Evolutionary conservation across 2,329 filamentous ascomycete species (phyloP).

Genomic region (Pseudogymnoascus sp.): DNA sequence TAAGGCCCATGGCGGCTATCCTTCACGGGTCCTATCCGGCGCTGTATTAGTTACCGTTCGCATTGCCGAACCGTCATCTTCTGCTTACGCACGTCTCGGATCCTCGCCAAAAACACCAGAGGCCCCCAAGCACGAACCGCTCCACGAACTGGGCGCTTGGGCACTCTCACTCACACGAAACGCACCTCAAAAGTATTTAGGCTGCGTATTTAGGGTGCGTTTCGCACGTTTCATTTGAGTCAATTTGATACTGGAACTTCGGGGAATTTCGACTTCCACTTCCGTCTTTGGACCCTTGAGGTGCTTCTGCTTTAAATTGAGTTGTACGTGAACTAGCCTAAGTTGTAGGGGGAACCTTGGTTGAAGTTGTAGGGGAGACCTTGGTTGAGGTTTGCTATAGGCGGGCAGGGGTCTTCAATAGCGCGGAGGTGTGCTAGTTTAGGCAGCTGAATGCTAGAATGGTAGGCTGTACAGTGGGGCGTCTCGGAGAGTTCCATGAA

Average conservation of each 20-base stretch:
- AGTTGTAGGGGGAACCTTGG: neutral
- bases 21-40: neutral
- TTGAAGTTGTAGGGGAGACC: too few relatives aligned
- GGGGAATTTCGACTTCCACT: neutral
- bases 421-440: neutral
- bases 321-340: neutral
- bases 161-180: neutral
- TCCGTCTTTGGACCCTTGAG: neutral
- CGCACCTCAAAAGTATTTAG: neutral
- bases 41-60: neutral
- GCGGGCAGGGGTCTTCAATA: neutral
- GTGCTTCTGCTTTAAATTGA: neutral
- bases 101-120: neutral
- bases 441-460: neutral
- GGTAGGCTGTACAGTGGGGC: too few relatives aligned
- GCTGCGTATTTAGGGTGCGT: neutral
- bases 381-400: neutral
- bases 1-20: too few relatives aligned
- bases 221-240: neutral
- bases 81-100: neutral
- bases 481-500: neutral
- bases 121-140: neutral
- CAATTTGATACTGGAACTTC: neutral
- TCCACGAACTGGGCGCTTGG: neutral
- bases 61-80: neutral